Evolutionary conservation across 768 basidiomycete genomes (phyloP).

Genomic region (Pulveroboletus sp.): DNA sequence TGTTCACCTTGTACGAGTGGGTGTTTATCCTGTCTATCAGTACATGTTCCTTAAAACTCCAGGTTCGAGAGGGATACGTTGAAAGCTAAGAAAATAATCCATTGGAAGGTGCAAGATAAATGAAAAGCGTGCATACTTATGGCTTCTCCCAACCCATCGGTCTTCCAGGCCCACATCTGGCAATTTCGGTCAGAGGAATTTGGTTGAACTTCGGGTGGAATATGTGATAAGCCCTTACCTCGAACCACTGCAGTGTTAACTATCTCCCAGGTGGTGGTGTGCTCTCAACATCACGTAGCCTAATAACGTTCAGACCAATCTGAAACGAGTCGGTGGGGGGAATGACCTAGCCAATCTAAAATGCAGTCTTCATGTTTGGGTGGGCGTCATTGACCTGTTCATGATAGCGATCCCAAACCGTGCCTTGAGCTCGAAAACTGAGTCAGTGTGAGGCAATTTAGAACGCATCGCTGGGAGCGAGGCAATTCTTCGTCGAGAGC

Average conservation of each 20-base stretch:
- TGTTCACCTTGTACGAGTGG: not conserved
- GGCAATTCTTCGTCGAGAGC: too few relatives aligned
- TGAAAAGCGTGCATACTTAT: not conserved
- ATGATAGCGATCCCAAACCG: not conserved
- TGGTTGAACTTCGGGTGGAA: too few relatives aligned
- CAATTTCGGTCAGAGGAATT: not conserved
- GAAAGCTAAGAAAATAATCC: not conserved
- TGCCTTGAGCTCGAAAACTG: too few relatives aligned
- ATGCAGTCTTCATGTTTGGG: too few relatives aligned
- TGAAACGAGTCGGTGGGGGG: too few relatives aligned
- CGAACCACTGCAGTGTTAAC: not conserved
- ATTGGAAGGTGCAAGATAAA: not conserved
- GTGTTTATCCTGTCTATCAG: not conserved
- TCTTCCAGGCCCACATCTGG: not conserved
- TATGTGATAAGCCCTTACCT: not conserved
- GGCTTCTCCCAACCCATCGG: not conserved
- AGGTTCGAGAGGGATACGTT: too few relatives aligned
- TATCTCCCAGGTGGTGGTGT: not conserved
- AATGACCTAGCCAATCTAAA: not conserved
- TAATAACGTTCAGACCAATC: not conserved
- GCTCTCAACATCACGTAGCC: not conserved
- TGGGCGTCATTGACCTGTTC: not conserved
- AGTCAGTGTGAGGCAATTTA: too few relatives aligned
- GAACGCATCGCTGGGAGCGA: too few relatives aligned
- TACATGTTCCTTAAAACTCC: not conserved